Evolutionary conservation across 768 basidiomycete species (phyloP).

Genomic region (Lactarius vividus): DNA sequence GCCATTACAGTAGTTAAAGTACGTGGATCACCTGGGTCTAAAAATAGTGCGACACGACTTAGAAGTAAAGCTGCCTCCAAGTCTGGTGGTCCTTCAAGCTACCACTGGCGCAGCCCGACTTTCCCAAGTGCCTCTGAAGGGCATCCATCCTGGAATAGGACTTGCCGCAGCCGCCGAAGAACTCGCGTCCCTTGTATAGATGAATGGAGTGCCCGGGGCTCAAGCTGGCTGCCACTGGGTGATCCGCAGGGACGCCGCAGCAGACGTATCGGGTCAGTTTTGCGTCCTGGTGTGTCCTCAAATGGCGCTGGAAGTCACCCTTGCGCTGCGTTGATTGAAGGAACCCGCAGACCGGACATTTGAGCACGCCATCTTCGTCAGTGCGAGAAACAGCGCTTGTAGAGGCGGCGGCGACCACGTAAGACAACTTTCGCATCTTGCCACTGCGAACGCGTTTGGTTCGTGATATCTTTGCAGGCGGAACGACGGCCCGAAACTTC

Average conservation of each 20-base stretch:
- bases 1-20: too few species aligned
- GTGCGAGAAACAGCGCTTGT: not conserved
- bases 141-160: constrained; percentile 20
- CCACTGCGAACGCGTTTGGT: not conserved
- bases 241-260: constrained; percentile 15
- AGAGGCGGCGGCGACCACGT: not conserved
- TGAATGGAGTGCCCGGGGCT: not conserved
- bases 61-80: constrained; percentile 17
- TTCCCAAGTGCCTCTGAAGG: constrained; percentile 17
- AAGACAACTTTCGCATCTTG: not conserved
- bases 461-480: not conserved
- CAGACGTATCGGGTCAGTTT: constrained; percentile 10
- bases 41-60: not conserved
- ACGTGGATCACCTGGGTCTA: not conserved
- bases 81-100: constrained; percentile 9
- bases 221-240: not conserved
- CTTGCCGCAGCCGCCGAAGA: constrained; percentile 20
- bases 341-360: constrained; percentile 9
- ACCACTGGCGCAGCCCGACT: constrained; percentile 5
- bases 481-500: constrained; percentile 5
- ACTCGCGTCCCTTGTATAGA: not conserved
- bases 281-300: constrained; percentile 3
- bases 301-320: constrained; percentile 18
- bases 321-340: constrained; percentile 4
- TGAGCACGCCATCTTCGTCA: not conserved